phyloP scores from a whole-genome alignment of 2,329 filamentous ascomycete genomes.

The Calonectria naviculata region DNA sequence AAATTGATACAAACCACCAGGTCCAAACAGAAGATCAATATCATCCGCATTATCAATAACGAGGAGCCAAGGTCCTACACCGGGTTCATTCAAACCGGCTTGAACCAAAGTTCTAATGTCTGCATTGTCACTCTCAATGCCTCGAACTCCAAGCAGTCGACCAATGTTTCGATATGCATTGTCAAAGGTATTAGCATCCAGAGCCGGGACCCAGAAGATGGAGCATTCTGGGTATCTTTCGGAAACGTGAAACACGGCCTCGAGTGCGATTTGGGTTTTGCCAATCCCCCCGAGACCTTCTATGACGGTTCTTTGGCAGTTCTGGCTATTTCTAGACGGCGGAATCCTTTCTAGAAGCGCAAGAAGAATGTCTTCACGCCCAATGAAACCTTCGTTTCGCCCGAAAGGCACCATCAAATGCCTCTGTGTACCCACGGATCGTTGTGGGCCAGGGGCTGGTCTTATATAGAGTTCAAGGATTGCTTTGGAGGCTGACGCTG shows the following conservation, averaged over 20 bases:
- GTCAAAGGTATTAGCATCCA: slow-evolving; percentile 43
- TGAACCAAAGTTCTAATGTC: slow-evolving; percentile 52
- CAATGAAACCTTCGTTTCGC: slow-evolving; percentile 40
- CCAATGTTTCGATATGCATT: slow-evolving; percentile 49
- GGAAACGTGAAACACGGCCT: slow-evolving; percentile 44
- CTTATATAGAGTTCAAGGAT: background rate
- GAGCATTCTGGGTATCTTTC: slow-evolving; percentile 43
- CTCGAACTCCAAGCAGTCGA: slow-evolving; percentile 35
- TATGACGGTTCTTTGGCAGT: slow-evolving; percentile 13
- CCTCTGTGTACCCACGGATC: background rate
- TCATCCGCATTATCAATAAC: slow-evolving; percentile 59
- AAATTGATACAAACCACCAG: slow-evolving; percentile 24
- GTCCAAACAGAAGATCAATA: slow-evolving; percentile 39
- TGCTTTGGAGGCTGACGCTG: background rate
- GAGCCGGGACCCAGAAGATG: slow-evolving; percentile 53
- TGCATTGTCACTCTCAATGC: slow-evolving; percentile 44
- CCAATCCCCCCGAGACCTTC: slow-evolving; percentile 50
- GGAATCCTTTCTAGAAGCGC: slow-evolving; percentile 11
- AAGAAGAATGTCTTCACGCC: slow-evolving; percentile 23
- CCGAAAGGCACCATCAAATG: slow-evolving; percentile 35
- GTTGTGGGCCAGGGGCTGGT: no score
- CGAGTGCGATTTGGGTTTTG: slow-evolving; percentile 53
- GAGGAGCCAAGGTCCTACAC: slow-evolving; percentile 50
- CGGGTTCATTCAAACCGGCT: slow-evolving; percentile 38
- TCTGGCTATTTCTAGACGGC: background rate